Percentiles rank a stretch among this genome's conserved stretches.
These are phyloP conservation scores for Cupressus sempervirens DNA, from an alignment of 75 land plant species.

Conservation along the genomic window DNA sequence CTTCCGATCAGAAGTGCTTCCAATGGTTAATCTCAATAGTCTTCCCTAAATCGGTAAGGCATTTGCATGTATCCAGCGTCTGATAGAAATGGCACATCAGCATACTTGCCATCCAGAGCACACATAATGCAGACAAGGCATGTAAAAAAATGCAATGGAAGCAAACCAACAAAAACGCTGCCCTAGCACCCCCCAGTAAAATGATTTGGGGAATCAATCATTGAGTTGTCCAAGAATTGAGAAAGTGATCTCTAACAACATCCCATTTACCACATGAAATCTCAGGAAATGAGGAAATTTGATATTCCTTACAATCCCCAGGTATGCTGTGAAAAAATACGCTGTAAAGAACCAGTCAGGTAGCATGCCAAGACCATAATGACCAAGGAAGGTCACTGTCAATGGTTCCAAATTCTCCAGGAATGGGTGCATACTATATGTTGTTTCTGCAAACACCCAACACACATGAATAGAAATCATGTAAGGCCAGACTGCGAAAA, in stretches of 20 bases:
- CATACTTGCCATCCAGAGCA: slow-evolving; percentile 57
- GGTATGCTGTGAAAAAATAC: slow-evolving; percentile 27
- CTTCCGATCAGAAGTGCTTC: neutral
- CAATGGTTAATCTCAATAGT: neutral
- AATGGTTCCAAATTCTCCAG: slow-evolving; percentile 42
- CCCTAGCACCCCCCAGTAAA: slow-evolving; percentile 58
- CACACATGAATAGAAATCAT: slow-evolving; percentile 58
- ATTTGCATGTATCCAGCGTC: slow-evolving; percentile 79
- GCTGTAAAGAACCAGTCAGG: slow-evolving; percentile 27
- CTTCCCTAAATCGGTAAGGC: slow-evolving; percentile 23
- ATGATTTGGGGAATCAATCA: slow-evolving; percentile 34
- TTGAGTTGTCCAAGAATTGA: slow-evolving; percentile 39
- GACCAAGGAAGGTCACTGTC: no score
- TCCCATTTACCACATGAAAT: slow-evolving; percentile 66
- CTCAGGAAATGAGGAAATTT: slow-evolving; percentile 71
- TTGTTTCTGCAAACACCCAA: slow-evolving; percentile 65
- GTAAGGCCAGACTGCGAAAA: slow-evolving; percentile 52
- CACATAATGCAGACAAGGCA: no score
- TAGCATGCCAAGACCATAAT: slow-evolving; percentile 7
- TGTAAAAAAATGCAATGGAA: slow-evolving; percentile 20
- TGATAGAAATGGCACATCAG: slow-evolving; percentile 60
- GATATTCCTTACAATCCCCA: slow-evolving; percentile 57
- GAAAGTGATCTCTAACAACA: slow-evolving; percentile 57
- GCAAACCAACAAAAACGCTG: slow-evolving; percentile 50
- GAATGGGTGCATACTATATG: slow-evolving; percentile 51